Evolutionary conservation across 2,329 filamentous ascomycete species (phyloP), one percentile per base, ranked within the genome.

Genomic region (Delphinella strobiligena): DNA sequence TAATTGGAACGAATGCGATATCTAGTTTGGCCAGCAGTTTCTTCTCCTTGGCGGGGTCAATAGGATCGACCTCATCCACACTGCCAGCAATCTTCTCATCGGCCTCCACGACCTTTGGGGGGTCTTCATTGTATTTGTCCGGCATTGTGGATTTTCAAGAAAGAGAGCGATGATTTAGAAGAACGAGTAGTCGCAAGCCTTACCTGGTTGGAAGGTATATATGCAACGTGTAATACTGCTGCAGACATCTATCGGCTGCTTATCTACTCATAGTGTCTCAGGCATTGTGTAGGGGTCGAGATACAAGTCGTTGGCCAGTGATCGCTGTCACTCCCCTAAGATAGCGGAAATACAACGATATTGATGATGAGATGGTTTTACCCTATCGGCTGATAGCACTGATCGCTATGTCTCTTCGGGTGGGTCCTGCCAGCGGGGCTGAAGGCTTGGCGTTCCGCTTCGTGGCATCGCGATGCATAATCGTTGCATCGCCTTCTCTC

Each of bases 1-100:
- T 68, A 40, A 74, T 64, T 0, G 68, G 69, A 4, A 65, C 61
- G 37, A 72, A 64, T 3, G 60, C 60, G 3, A 63, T 33, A 40
- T 72, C 69, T 9, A 72, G 54, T 43, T 71, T 71, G 15, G 56
- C 51, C 4, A 72, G 59, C 2, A 72, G 53, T 39, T 59, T 64
- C 36, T 51, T 55, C 49, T 72, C 69, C 38, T 63, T 64, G 15
- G 50, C 56, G 1, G 61, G 58, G 43, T 72, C 68, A 14, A 72
- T 58, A 31, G 24, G 29, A 24, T 34, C 43, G 19, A 29, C 34
- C 8, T 24, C 19, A 12, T 36, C 27, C 11, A 41, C 29, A 29
- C 29, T 22, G 11, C 22, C 34, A n/a, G 29, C 34, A 27, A 31
- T 11, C 29, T 41, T 41, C 29, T 41, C 38, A 12, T 12, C 22